Percentiles rank a stretch among this genome's conserved stretches.
These are phyloP conservation scores for Ophiostoma quercus DNA, from an alignment of 2,329 filamentous ascomycete species.

Conservation along the genomic window DNA sequence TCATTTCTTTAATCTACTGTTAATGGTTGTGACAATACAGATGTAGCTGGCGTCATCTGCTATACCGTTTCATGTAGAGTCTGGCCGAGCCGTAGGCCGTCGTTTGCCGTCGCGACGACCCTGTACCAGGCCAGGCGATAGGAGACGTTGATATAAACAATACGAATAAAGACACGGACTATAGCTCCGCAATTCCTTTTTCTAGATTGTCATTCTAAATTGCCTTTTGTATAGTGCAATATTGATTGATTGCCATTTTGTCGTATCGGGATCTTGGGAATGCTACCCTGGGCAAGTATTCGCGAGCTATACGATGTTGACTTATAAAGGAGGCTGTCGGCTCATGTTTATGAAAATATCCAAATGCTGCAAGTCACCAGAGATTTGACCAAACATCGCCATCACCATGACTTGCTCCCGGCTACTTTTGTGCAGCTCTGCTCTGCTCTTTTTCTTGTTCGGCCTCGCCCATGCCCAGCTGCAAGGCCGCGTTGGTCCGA, in stretches of 20 bases:
- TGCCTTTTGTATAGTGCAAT: neutral
- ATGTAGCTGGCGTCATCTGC: neutral
- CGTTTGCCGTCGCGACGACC: neutral
- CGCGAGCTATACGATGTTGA: neutral
- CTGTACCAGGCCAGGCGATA: neutral
- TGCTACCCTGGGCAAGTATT: neutral
- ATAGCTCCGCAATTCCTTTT: neutral
- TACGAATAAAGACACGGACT: neutral
- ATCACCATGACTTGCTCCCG: neutral
- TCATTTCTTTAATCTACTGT: neutral
- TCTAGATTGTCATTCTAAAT: neutral
- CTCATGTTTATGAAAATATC: neutral
- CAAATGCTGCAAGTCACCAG: neutral
- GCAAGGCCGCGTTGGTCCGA: constrained; percentile 30
- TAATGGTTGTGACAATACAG: neutral
- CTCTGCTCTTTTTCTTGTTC: neutral
- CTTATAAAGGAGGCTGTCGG: neutral
- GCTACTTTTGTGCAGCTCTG: neutral
- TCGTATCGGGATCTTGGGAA: neutral
- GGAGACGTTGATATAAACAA: neutral
- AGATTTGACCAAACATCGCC: no score
- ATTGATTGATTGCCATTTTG: neutral
- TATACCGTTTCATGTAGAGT: neutral
- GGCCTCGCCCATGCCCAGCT: constrained; percentile 27
- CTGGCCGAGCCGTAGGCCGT: neutral